Evolutionary conservation across 768 basidiomycete species (phyloP).

Genomic region (Boletellus ananas): DNA sequence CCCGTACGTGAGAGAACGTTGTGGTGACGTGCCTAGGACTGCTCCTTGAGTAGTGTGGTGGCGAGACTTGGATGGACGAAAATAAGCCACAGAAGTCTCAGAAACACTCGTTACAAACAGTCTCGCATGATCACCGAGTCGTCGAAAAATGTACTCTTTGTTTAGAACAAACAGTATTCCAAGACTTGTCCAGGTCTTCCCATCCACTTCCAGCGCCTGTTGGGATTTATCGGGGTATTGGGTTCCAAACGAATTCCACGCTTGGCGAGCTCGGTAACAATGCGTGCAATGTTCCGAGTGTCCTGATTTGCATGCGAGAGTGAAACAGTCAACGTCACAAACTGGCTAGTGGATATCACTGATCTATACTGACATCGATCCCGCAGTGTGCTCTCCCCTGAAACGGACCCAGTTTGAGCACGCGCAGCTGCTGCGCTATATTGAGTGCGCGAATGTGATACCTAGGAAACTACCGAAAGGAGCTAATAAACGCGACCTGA

Average conservation of each 20-base stretch:
- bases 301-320: conserved; percentile 49
- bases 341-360: not conserved
- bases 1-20: too few species aligned
- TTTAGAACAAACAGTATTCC: conserved; percentile 37
- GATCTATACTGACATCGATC: conserved; percentile 70
- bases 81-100: not conserved
- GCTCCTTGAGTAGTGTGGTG: too few species aligned
- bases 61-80: not conserved
- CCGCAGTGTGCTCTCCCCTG: conserved; percentile 85
- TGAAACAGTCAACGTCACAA: conserved; percentile 1
- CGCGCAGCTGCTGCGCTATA: conserved; percentile 69
- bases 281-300: conserved; percentile 81
- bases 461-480: not conserved
- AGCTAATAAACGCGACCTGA: too few species aligned
- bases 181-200: conserved; percentile 67
- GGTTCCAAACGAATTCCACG: conserved; percentile 65
- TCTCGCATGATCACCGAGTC: not conserved
- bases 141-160: not conserved
- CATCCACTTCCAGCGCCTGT: conserved; percentile 83
- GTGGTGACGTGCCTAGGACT: too few species aligned
- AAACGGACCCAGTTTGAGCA: conserved; percentile 71
- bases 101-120: not conserved
- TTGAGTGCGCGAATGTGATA: conserved; percentile 43
- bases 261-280: conserved; percentile 73
- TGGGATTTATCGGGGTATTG: conserved; percentile 65